phyloP scores from a whole-genome alignment of 352 stramenopile species.

The Pythium insidiosum region DNA sequence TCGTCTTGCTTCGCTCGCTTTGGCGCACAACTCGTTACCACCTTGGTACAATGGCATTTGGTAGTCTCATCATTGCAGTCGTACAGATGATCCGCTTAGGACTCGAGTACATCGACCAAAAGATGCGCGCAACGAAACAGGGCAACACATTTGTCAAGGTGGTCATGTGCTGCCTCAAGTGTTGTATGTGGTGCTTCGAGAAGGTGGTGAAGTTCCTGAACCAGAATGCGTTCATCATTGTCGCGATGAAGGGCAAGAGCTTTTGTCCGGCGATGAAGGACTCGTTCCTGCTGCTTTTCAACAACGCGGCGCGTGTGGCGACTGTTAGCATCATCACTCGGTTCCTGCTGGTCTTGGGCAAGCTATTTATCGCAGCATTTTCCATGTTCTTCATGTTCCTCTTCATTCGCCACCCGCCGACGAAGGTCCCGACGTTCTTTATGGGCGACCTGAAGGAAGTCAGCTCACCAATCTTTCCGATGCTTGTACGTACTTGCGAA shows the following conservation, averaged over 20 bases:
- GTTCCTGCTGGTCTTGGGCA: conserved; percentile 85
- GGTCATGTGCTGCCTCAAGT: conserved; percentile 85
- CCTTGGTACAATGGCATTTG: conserved; percentile 82
- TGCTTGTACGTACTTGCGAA: conserved; percentile 29
- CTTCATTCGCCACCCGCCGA: conserved; percentile 57
- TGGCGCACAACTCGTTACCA: conserved; percentile 73
- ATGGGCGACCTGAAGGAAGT: conserved; percentile 57
- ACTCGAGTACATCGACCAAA: conserved; percentile 79
- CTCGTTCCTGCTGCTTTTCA: conserved; percentile 94
- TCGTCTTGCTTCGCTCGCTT: conserved; percentile 46
- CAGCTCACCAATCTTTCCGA: conserved; percentile 69
- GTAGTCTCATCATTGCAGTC: conserved; percentile 80
- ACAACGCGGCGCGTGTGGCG: conserved; percentile 90
- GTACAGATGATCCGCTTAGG: conserved; percentile 67
- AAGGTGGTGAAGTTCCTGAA: conserved; percentile 89
- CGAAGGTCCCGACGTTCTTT: conserved; percentile 58
- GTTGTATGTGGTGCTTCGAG: conserved; percentile 84
- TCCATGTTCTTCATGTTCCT: conserved; percentile 81
- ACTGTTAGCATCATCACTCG: conserved; percentile 76
- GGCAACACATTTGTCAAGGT: conserved; percentile 58
- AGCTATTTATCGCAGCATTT: conserved; percentile 78
- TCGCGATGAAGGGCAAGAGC: conserved; percentile 80
- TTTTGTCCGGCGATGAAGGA: conserved; percentile 89
- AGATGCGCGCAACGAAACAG: conserved; percentile 55
- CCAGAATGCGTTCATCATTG: conserved; percentile 86